These are phyloP conservation scores for Euptelea pleiosperma DNA, from an alignment of 164 flowering plant species.

Conservation along the genomic window DNA sequence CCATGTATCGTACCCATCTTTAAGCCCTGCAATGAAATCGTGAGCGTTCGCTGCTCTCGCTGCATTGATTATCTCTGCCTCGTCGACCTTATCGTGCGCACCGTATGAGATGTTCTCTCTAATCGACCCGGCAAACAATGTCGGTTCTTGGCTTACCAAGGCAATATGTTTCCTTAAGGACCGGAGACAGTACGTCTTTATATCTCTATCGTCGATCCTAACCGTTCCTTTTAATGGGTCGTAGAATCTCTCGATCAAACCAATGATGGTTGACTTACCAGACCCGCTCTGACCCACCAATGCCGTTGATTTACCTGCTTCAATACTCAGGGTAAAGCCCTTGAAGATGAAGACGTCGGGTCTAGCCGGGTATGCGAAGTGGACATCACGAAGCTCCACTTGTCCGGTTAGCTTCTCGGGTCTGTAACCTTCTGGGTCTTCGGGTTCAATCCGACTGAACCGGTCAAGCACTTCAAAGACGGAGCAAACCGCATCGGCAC, in stretches of 20 bases:
- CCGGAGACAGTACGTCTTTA: slow-evolving; percentile 30
- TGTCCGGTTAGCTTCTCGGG: slow-evolving; percentile 48
- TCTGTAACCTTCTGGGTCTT: slow-evolving; percentile 48
- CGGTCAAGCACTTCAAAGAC: slow-evolving; percentile 73
- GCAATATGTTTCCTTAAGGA: slow-evolving; percentile 38
- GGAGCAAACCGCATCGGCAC: slow-evolving; percentile 58
- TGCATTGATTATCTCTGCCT: slow-evolving; percentile 31
- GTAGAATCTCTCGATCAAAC: slow-evolving; percentile 42
- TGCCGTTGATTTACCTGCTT: slow-evolving; percentile 46
- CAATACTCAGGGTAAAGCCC: slow-evolving; percentile 32
- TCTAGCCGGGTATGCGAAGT: slow-evolving; percentile 47
- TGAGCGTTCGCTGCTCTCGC: slow-evolving; percentile 41
- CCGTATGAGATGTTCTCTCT: slow-evolving; percentile 42
- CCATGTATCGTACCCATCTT: slow-evolving; percentile 42
- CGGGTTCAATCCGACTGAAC: slow-evolving; percentile 57
- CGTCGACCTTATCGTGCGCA: slow-evolving; percentile 19
- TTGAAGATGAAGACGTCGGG: slow-evolving; percentile 37
- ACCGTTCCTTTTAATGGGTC: slow-evolving; percentile 36
- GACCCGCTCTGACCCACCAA: slow-evolving; percentile 52
- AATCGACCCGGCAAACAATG: slow-evolving; percentile 37
- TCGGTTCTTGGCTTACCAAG: slow-evolving; percentile 45
- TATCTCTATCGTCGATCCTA: slow-evolving; percentile 35
- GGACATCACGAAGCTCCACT: slow-evolving; percentile 30
- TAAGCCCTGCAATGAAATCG: slow-evolving; percentile 36
- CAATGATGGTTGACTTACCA: slow-evolving; percentile 46